Evolutionary conservation across 2,329 filamentous ascomycete species (phyloP).

Genomic region (Rutstroemia sp.): DNA sequence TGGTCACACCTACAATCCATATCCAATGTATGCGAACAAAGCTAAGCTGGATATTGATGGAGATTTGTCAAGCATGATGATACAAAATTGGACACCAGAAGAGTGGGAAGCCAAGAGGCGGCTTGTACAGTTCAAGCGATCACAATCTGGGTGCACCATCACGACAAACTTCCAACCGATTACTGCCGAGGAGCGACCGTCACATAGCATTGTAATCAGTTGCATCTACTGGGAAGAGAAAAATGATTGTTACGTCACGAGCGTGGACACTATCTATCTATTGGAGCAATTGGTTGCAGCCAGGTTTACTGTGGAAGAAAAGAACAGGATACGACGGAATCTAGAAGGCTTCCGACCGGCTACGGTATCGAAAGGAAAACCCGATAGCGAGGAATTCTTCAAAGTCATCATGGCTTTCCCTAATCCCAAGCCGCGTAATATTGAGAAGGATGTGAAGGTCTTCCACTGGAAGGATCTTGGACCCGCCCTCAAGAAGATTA

Average conservation of each 20-base stretch:
- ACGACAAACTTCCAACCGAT: slow-evolving; percentile 74
- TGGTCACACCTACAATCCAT: slow-evolving; percentile 26
- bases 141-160: slow-evolving; percentile 75
- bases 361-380: slow-evolving; percentile 88
- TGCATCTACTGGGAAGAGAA: slow-evolving; percentile 97
- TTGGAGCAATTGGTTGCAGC: slow-evolving; percentile 82
- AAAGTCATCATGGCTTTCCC: slow-evolving; percentile 98
- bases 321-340: slow-evolving; percentile 94
- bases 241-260: slow-evolving; percentile 85
- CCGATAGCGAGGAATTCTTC: slow-evolving; percentile 95
- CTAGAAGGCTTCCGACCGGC: slow-evolving; percentile 87
- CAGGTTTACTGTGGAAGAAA: slow-evolving; percentile 92
- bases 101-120: slow-evolving; percentile 74
- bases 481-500: slow-evolving; percentile 91
- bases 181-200: slow-evolving; percentile 67
- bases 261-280: slow-evolving; percentile 93
- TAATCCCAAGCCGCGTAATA: slow-evolving; percentile 90
- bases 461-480: slow-evolving; percentile 92
- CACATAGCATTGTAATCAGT: slow-evolving; percentile 87
- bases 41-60: slow-evolving; percentile 79
- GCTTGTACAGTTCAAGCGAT: slow-evolving; percentile 81
- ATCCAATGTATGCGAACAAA: slow-evolving; percentile 74
- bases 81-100: slow-evolving; percentile 71
- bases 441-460: slow-evolving; percentile 98
- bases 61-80: slow-evolving; percentile 72